phyloP scores from a whole-genome alignment of 2,329 filamentous ascomycete species.

The Aspergillus japonicus region DNA sequence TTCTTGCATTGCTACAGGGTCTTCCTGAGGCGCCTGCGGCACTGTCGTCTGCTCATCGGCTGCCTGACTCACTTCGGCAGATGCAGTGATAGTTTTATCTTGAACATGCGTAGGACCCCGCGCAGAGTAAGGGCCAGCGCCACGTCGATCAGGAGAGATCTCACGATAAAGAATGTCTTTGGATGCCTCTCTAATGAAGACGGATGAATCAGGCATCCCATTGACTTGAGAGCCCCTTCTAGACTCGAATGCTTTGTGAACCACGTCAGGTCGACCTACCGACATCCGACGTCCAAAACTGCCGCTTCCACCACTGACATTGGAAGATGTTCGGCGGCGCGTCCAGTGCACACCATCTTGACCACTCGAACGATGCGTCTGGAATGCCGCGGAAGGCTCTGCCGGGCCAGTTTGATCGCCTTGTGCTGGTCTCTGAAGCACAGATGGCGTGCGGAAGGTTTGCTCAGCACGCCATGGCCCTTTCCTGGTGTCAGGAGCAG shows the following conservation, averaged over 20 bases:
- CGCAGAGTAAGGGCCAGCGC: constrained; percentile 29
- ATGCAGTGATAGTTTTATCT: constrained; percentile 25
- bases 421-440: constrained; percentile 71
- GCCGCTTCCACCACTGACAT: constrained; percentile 83
- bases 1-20: constrained; percentile 55
- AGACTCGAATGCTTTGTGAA: constrained; percentile 39
- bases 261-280: constrained; percentile 48
- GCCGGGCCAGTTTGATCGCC: constrained; percentile 64
- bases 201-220: constrained; percentile 34
- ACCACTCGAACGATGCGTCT: constrained; percentile 69
- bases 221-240: constrained; percentile 41
- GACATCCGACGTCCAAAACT: constrained; percentile 65
- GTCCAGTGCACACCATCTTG: constrained; percentile 64
- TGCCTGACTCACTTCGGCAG: constrained; percentile 17
- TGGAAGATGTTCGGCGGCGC: constrained; percentile 82
- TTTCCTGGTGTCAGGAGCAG: constrained; percentile 72
- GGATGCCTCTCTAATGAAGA: constrained; percentile 27
- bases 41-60: constrained; percentile 19
- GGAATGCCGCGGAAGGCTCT: constrained; percentile 84
- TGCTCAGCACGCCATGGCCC: constrained; percentile 66
- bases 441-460: constrained; percentile 67
- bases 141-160: constrained; percentile 28
- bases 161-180: constrained; percentile 25
- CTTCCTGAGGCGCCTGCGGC: constrained; percentile 32
- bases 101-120: constrained; percentile 29